Evolutionary conservation across 352 stramenopile genomes (phyloP).

Genomic region (Phytophthora vignae): DNA sequence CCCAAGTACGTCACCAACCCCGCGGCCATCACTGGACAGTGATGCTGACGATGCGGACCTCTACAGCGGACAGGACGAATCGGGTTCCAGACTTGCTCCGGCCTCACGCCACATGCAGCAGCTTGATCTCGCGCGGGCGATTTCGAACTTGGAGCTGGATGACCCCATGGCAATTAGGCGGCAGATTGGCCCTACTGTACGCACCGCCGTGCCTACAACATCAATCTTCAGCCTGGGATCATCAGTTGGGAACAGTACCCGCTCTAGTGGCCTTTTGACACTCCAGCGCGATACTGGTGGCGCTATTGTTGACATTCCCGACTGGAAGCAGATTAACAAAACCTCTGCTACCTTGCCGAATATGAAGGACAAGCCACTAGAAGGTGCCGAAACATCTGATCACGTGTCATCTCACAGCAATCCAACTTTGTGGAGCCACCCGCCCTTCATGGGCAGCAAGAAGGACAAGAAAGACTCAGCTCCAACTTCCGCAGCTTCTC

Average conservation of each 20-base stretch:
- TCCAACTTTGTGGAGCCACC: conserved; percentile 71
- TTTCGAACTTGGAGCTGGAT: conserved; percentile 83
- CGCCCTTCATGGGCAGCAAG: conserved; percentile 58
- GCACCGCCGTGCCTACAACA: conserved; percentile 56
- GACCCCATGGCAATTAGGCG: conserved; percentile 76
- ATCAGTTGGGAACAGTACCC: conserved; percentile 52
- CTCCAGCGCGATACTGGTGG: conserved; percentile 60
- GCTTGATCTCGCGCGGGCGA: conserved; percentile 74
- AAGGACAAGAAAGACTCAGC: conserved; percentile 44
- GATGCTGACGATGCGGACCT: conserved; percentile 36
- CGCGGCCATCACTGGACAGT: conserved; percentile 41
- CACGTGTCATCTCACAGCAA: conserved; percentile 62
- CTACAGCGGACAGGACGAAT: conserved; percentile 13
- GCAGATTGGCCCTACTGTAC: conserved; percentile 54
- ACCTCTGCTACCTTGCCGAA: conserved; percentile 65
- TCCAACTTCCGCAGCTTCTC: conserved; percentile 31
- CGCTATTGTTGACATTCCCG: conserved; percentile 56
- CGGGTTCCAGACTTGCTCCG: conserved; percentile 47
- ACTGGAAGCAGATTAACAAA: conserved; percentile 69
- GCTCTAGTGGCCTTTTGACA: conserved; percentile 54
- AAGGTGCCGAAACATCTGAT: conserved; percentile 34
- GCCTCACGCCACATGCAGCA: conserved; percentile 83
- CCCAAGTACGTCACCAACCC: conserved; percentile 42
- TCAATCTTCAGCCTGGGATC: conserved; percentile 81
- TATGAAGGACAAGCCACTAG: conserved; percentile 52